A percentile compares a stretch with the other conserved stretches of the same genome.
These are phyloP conservation scores for Polyrhizophydium stewartii DNA, from an alignment of 371 early-diverging fungal genomes.

Conservation along the genomic window DNA sequence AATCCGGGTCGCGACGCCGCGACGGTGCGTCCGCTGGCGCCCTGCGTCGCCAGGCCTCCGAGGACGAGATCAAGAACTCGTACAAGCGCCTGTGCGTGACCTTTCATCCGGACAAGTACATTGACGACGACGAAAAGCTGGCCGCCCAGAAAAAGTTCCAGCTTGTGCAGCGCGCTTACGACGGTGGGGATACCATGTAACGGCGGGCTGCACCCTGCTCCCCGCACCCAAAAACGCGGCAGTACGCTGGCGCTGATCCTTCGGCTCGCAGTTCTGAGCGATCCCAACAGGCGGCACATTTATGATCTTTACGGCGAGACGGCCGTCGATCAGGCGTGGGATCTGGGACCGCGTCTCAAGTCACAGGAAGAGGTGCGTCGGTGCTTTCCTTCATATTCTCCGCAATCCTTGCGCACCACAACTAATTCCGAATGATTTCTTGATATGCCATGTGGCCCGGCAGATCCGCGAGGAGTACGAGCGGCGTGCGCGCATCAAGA, in stretches of 20 bases:
- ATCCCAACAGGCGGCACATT: constrained; percentile 73
- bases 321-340: constrained; percentile 70
- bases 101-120: constrained; percentile 90
- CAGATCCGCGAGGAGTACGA: constrained; percentile 85
- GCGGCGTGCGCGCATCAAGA: constrained; percentile 58
- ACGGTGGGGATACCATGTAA: constrained; percentile 47
- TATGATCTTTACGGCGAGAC: constrained; percentile 93
- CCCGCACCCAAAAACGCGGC: background rate
- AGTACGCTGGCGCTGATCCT: background rate
- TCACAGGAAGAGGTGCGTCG: constrained; percentile 79
- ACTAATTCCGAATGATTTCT: too few species aligned
- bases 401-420: too few species aligned
- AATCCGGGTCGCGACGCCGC: background rate
- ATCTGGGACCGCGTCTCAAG: constrained; percentile 70
- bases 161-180: constrained; percentile 79
- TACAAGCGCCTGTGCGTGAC: constrained; percentile 76
- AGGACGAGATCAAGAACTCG: constrained; percentile 79
- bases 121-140: constrained; percentile 27
- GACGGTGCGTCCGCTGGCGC: background rate
- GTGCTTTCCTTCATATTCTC: too few species aligned
- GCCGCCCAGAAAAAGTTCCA: constrained; percentile 76
- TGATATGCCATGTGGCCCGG: too few species aligned
- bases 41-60: constrained; percentile 57
- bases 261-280: constrained; percentile 76
- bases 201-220: background rate